Evolutionary conservation across 768 basidiomycete species (phyloP).

Genomic region (Naematelia aurantialba): DNA sequence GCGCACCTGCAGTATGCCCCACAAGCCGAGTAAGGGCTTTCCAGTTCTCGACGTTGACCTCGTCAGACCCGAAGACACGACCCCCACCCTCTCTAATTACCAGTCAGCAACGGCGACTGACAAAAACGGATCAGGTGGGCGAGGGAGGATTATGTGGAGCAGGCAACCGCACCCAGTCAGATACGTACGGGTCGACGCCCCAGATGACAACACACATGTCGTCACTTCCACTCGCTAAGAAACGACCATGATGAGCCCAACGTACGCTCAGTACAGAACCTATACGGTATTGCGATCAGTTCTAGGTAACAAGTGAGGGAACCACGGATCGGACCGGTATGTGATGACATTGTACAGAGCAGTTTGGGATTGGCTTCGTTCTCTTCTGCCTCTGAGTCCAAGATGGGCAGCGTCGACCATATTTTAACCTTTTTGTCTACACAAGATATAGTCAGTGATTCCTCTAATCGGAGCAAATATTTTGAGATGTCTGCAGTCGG

Average conservation of each 20-base stretch:
- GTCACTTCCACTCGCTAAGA: conserved; percentile 94
- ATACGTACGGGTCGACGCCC: conserved; percentile 89
- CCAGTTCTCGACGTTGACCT: conserved; percentile 96
- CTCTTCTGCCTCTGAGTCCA: conserved; percentile 65
- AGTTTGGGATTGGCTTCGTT: conserved; percentile 72
- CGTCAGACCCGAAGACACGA: conserved; percentile 89
- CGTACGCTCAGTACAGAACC: conserved; percentile 79
- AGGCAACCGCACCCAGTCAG: too few relatives aligned
- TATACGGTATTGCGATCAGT: conserved; percentile 15
- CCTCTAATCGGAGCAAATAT: too few relatives aligned
- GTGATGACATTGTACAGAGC: conserved; percentile 85
- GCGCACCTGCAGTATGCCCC: conserved; percentile 86
- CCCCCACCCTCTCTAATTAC: conserved; percentile 67
- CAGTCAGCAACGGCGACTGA: conserved; percentile 4
- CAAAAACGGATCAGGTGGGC: neutral
- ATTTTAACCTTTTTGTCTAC: conserved; percentile 88
- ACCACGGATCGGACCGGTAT: conserved; percentile 61
- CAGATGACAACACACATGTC: conserved; percentile 94
- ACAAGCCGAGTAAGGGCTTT: conserved; percentile 86
- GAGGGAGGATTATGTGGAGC: neutral
- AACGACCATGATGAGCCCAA: conserved; percentile 90
- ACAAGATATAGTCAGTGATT: conserved; percentile 10
- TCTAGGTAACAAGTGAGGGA: neutral
- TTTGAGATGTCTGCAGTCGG: too few relatives aligned
- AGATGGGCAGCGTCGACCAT: conserved; percentile 93